Conservation (phyloP, 2,329 filamentous ascomycete genomes). For the Monilinia laxa region DNA sequence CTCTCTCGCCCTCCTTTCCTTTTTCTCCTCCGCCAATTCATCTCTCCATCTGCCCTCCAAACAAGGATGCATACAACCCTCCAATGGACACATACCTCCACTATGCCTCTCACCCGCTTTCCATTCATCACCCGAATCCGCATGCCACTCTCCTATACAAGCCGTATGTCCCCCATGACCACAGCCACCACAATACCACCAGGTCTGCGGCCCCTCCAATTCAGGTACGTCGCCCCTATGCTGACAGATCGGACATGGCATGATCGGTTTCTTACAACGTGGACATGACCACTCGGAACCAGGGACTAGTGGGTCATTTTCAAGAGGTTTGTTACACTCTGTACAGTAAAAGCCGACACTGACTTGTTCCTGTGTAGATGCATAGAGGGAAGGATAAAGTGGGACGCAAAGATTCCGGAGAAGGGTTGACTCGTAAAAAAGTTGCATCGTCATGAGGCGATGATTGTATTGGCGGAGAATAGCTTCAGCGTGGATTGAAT, state of each 20-base stretch:
- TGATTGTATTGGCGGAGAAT: conserved; percentile 60
- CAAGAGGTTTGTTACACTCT: conserved; percentile 54
- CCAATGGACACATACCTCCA: conserved; percentile 62
- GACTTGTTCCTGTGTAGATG: conserved; percentile 54
- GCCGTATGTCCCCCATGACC: conserved; percentile 61
- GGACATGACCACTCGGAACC: conserved; percentile 57
- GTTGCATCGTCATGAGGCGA: conserved; percentile 57
- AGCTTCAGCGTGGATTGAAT: conserved; percentile 54
- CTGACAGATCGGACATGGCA: conserved; percentile 58
- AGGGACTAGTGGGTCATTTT: conserved; percentile 44
- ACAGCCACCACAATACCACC: conserved; percentile 65
- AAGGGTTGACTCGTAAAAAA: conserved; percentile 60
- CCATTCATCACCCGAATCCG: conserved; percentile 36
- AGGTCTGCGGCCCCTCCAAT: conserved; percentile 36
- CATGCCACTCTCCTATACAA: conserved; percentile 61
- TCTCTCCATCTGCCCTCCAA: conserved; percentile 57
- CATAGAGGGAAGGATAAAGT: conserved; percentile 55
- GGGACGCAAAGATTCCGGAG: conserved; percentile 59
- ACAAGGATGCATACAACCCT: conserved; percentile 64
- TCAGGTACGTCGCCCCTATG: conserved; percentile 40
- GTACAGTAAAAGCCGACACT: conserved; percentile 56
- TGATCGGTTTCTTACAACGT: conserved; percentile 53
- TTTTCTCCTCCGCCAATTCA: conserved; percentile 43
- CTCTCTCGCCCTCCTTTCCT: conserved; percentile 45
- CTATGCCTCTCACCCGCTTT: conserved; percentile 39